Evolutionary conservation across 179 eudicot species (phyloP).

Genomic region (Beta macrorhiza): DNA sequence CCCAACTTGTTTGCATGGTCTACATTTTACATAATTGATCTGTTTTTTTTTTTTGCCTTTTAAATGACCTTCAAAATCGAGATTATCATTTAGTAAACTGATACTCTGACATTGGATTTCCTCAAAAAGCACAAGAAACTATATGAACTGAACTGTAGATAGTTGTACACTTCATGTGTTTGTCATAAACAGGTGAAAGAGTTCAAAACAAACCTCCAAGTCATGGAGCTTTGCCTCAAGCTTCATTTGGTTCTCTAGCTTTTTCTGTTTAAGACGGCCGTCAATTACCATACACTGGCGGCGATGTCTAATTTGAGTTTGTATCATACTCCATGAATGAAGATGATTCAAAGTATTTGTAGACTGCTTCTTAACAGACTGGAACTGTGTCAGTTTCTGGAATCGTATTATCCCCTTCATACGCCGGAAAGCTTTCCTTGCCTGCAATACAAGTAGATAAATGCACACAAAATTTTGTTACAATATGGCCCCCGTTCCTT

Average conservation of each 20-base stretch:
- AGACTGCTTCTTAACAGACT: slow-evolving; percentile 64
- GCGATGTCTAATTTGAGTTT: slow-evolving; percentile 71
- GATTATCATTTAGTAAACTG: neutral
- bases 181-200: neutral
- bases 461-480: neutral
- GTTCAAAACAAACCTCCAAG: slow-evolving; percentile 53
- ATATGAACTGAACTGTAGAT: neutral
- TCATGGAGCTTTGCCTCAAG: slow-evolving; percentile 87
- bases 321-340: slow-evolving; percentile 77
- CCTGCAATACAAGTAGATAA: slow-evolving; percentile 41
- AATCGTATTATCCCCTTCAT: slow-evolving; percentile 63
- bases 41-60: neutral
- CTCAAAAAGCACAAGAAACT: neutral
- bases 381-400: slow-evolving; percentile 50
- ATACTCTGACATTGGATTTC: neutral
- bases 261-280: slow-evolving; percentile 79
- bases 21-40: neutral
- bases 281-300: slow-evolving; percentile 71
- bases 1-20: neutral
- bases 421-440: slow-evolving; percentile 55
- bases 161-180: neutral
- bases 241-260: slow-evolving; percentile 77
- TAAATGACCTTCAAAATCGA: neutral
- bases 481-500: neutral
- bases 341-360: slow-evolving; percentile 63